These are phyloP conservation scores for Myxozyma lipomycoides DNA, from an alignment of 805 yeast genomes.

Conservation along the genomic window DNA sequence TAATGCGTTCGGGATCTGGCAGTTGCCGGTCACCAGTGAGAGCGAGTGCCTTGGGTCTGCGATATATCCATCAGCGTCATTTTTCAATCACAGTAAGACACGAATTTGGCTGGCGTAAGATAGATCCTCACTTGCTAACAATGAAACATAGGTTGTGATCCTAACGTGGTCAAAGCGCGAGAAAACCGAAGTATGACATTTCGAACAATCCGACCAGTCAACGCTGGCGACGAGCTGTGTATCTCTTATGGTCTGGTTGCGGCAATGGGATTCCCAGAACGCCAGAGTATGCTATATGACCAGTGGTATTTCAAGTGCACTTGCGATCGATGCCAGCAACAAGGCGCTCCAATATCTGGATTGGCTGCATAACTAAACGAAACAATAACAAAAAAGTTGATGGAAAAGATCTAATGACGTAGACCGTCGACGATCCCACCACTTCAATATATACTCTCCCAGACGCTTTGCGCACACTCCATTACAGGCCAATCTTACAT, in stretches of 20 bases:
- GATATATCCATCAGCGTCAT: conserved; percentile 60
- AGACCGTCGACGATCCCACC: no score
- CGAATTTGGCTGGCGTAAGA: conserved; percentile 4
- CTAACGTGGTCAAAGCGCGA: conserved; percentile 51
- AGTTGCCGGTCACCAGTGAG: conserved; percentile 39
- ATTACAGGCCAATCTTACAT: no score
- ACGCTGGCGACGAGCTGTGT: conserved; percentile 49
- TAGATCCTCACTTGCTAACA: conserved; percentile 1
- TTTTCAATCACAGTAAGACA: conserved; percentile 53
- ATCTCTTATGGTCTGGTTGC: conserved; percentile 58
- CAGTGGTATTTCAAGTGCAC: conserved; percentile 61
- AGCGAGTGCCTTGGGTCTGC: conserved; percentile 57
- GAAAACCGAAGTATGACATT: conserved; percentile 43
- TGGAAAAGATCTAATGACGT: no score
- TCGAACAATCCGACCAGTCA: conserved; percentile 42
- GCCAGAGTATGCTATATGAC: conserved; percentile 45
- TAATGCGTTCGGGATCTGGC: conserved; percentile 70
- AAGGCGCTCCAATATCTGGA: no score
- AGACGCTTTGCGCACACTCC: no score
- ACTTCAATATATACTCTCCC: no score
- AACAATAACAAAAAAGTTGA: no score
- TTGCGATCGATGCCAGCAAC: conserved; percentile 47
- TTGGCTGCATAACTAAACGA: no score
- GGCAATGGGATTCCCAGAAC: conserved; percentile 40
- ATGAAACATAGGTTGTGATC: conserved; percentile 46